phyloP scores from a whole-genome alignment of 2,329 filamentous ascomycete genomes.

The Thyridium curvatum region DNA sequence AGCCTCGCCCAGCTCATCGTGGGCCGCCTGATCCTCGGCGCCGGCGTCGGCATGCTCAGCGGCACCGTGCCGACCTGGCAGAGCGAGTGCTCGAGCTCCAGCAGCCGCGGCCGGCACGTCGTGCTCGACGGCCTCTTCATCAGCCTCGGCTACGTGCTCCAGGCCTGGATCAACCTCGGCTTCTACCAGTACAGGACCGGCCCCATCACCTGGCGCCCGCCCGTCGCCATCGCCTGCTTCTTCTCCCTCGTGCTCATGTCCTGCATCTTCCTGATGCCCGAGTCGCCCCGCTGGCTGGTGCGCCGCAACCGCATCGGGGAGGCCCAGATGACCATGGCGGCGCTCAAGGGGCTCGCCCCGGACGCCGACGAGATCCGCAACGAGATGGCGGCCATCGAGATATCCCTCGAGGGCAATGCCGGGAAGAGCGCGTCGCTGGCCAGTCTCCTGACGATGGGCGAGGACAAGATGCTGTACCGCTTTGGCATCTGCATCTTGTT shows the following conservation, averaged over 20 bases:
- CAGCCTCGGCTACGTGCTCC: slow-evolving; percentile 6
- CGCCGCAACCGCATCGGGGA: slow-evolving; percentile 24
- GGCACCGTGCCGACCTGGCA: slow-evolving; percentile 34
- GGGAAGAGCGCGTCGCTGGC: slow-evolving; percentile 25
- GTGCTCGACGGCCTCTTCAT: slow-evolving; percentile 14
- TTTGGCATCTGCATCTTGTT: slow-evolving; percentile 42
- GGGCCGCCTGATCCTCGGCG: slow-evolving; percentile 42
- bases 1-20: slow-evolving; percentile 40
- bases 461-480: slow-evolving; percentile 43
- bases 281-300: slow-evolving; percentile 28
- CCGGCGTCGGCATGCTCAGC: slow-evolving; percentile 36
- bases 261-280: slow-evolving; percentile 26
- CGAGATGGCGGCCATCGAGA: slow-evolving; percentile 39
- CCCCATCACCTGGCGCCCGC: slow-evolving; percentile 16
- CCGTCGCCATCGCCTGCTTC: slow-evolving; percentile 25
- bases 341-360: slow-evolving; percentile 4
- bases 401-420: slow-evolving; percentile 35
- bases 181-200: slow-evolving; percentile 6
- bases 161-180: slow-evolving; percentile 10
- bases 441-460: slow-evolving; percentile 40
- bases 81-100: slow-evolving; percentile 13
- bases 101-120: slow-evolving; percentile 13
- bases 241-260: slow-evolving; percentile 23
- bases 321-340: slow-evolving; percentile 24
- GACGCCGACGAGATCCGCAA: slow-evolving; percentile 18